phyloP scores from a whole-genome alignment of 768 basidiomycete genomes.

The Boletales sp. region DNA sequence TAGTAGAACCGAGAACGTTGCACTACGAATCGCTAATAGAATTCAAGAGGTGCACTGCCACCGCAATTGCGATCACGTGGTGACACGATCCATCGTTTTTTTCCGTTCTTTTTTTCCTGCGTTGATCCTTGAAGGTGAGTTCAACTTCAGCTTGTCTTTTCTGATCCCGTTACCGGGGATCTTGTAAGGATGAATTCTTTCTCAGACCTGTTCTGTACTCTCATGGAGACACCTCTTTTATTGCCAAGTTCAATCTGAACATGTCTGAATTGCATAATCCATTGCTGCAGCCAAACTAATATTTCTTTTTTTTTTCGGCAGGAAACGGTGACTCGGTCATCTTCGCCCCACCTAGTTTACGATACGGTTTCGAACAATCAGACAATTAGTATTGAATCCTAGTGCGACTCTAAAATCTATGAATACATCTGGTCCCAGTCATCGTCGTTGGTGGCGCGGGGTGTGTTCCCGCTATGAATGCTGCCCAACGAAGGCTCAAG shows the following conservation, averaged over 20 bases:
- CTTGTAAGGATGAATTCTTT: constrained; percentile 18
- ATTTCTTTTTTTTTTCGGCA: not conserved
- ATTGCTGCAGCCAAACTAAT: constrained; percentile 4
- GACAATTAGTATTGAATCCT: not conserved
- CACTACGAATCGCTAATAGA: too few relatives aligned
- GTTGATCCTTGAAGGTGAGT: constrained; percentile 9
- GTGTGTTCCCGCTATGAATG: constrained; percentile 3
- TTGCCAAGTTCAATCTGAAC: constrained; percentile 23
- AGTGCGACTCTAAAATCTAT: constrained; percentile 10
- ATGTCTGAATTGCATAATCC: not conserved
- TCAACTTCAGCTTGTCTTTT: not conserved
- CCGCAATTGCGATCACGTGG: too few relatives aligned
- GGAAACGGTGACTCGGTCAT: not conserved
- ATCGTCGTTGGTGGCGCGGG: constrained; percentile 40
- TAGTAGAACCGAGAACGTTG: too few relatives aligned
- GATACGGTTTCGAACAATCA: too few relatives aligned
- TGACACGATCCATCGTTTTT: too few relatives aligned
- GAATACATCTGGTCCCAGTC: constrained; percentile 69
- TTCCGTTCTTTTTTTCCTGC: not conserved
- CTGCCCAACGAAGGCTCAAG: constrained; percentile 12
- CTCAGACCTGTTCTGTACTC: constrained; percentile 30
- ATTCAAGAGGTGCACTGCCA: too few relatives aligned
- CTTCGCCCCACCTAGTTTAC: too few relatives aligned
- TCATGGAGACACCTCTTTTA: constrained; percentile 24
- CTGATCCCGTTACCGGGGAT: not conserved